phyloP scores from a whole-genome alignment of 345 rosid species.

The Diplotaxis tenuifolia region DNA sequence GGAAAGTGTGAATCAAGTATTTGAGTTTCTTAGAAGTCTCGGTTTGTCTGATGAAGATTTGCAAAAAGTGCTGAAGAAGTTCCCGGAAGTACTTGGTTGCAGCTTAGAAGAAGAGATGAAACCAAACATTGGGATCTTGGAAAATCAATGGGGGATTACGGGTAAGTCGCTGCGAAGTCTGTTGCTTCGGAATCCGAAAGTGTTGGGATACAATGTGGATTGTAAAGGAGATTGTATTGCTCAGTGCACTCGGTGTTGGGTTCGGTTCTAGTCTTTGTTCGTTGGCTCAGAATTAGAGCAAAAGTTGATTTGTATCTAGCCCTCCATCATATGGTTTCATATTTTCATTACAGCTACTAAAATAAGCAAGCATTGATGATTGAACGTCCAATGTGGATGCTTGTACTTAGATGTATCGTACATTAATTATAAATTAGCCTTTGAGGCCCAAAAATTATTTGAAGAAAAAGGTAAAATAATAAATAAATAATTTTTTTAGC shows the following conservation, averaged over 20 bases:
- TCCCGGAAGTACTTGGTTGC: conserved; percentile 91
- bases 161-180: conserved; percentile 69
- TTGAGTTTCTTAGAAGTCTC: conserved; percentile 63
- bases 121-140: conserved; percentile 65
- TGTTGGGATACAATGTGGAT: conserved; percentile 83
- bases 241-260: conserved; percentile 91
- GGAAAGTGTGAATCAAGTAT: conserved; percentile 48
- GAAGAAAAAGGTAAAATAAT: no score
- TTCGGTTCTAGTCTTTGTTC: conserved; percentile 53
- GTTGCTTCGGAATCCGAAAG: conserved; percentile 84
- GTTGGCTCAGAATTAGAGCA: not conserved
- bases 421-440: not conserved
- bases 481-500: no score
- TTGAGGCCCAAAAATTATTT: no score
- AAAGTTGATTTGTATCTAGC: conserved; percentile 7
- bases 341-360: not conserved
- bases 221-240: conserved; percentile 96
- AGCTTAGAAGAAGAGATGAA: conserved; percentile 65
- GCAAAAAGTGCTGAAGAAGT: conserved; percentile 70
- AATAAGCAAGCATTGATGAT: not conserved
- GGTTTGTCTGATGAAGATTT: conserved; percentile 67
- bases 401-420: not conserved
- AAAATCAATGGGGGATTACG: conserved; percentile 73
- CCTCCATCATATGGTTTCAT: not conserved
- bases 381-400: not conserved